Base-by-base conservation (phyloP, 192 early-diverging fungal species). In the Coemansia sp. region DNA sequence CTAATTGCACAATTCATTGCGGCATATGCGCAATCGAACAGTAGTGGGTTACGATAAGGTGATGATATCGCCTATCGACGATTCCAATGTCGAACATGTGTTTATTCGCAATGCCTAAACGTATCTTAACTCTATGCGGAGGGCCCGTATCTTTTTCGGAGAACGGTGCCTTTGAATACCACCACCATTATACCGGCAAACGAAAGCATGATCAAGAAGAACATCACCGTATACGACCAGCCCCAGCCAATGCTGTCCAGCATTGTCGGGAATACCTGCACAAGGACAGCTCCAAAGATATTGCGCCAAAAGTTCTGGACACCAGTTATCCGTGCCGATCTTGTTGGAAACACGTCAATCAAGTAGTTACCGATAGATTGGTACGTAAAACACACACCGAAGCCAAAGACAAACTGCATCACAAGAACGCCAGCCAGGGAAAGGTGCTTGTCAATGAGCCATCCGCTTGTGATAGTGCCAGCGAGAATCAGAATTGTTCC, bases 281-380 rank as follows among this genome's bases (percentile, higher is more conserved):
- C 39, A 8, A 41, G 7, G 7, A 41, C 39, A 41, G 39, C 39
- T 41, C 39, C 39, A 12, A 41, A 14, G 39, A 41, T 41, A 41
- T 41, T 41, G 39, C 39, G 39, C 39, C 39, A 41, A 41, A 41
- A 41, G 39, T 14, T 14, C 7, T 41, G 39, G 39, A 41, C 12
- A 1, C 39, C 39, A 12, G 39, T 41, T 41, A 41, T 41, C 39
- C 39, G 39, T 6, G 39, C 39, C 12, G 78, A 67, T 18, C 36
- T 65, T 16, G 67, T 63, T 3, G 84, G 79, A 36, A 77, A 85
- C 24, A 85, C 49, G 26, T 85, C 84, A 18, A 85, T 74, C 35
- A 85, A 39, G 64, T 85, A 85, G 20, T 71, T 62, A 49, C 69
- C 69, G 3, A 78, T 62, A 26, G 59, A 66, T 44, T 76, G 72